A percentile compares a stretch with the other conserved stretches of the same genome.
These are phyloP conservation scores for Monosporascus sp. DNA, from an alignment of 2,329 filamentous ascomycete genomes.

Conservation along the genomic window DNA sequence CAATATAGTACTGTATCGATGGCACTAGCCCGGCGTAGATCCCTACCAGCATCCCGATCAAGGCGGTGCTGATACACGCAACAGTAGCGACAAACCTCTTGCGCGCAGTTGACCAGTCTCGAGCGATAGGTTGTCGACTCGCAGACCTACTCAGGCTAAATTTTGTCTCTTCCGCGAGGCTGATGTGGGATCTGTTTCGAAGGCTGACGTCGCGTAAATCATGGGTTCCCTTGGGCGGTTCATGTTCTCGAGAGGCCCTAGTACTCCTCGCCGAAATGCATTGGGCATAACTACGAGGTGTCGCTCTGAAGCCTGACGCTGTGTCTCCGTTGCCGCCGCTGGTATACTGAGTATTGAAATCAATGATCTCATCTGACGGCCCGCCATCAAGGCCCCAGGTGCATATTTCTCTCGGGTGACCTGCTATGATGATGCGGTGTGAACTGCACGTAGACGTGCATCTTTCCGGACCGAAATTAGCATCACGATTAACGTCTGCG, in stretches of 20 bases:
- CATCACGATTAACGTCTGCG: neutral
- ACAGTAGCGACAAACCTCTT: slow-evolving; percentile 66
- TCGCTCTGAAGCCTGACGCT: neutral
- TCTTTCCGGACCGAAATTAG: neutral
- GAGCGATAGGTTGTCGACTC: slow-evolving; percentile 60
- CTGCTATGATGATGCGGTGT: slow-evolving; percentile 3
- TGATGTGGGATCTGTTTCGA: slow-evolving; percentile 48
- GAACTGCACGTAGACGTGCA: neutral
- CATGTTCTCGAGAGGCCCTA: slow-evolving; percentile 1
- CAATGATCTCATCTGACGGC: slow-evolving; percentile 22
- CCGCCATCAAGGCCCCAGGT: slow-evolving; percentile 25
- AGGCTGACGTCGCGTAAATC: slow-evolving; percentile 35
- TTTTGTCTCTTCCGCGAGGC: slow-evolving; percentile 41
- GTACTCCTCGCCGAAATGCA: slow-evolving; percentile 2
- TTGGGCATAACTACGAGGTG: slow-evolving; percentile 1
- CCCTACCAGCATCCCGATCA: slow-evolving; percentile 66
- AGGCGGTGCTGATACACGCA: slow-evolving; percentile 66
- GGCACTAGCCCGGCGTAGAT: slow-evolving; percentile 75
- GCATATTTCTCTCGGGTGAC: slow-evolving; percentile 13
- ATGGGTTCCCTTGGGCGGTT: slow-evolving; percentile 11
- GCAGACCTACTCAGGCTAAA: slow-evolving; percentile 51
- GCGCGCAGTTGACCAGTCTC: slow-evolving; percentile 63
- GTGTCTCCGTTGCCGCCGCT: slow-evolving; percentile 5
- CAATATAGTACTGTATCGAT: slow-evolving; percentile 72
- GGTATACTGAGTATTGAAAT: slow-evolving; percentile 19